Conservation (phyloP, 2,329 filamentous ascomycete genomes). For the Colletotrichum theobromicola region DNA sequence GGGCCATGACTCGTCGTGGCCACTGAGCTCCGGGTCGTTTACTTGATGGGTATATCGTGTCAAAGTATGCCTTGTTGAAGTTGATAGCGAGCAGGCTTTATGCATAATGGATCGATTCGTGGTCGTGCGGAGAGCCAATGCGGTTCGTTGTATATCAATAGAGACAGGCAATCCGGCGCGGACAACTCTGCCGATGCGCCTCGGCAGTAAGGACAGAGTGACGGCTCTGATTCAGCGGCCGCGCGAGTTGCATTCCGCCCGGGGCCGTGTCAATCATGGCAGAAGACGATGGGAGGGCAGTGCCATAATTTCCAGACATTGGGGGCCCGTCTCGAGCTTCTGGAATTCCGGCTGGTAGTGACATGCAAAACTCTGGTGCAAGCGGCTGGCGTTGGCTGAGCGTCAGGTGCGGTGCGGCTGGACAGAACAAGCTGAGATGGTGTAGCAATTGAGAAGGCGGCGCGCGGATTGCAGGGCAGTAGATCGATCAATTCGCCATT, state of each 20-base stretch:
- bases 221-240: not conserved
- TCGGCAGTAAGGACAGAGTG: not conserved
- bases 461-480: not conserved
- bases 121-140: not conserved
- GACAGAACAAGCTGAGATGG: not conserved
- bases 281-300: not conserved
- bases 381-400: not conserved
- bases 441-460: not conserved
- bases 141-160: not conserved
- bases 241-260: not conserved
- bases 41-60: not conserved
- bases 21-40: conserved; percentile 8
- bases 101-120: not conserved
- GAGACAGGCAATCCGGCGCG: not conserved
- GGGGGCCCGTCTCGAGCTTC: not conserved
- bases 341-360: not conserved
- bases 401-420: not conserved
- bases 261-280: not conserved
- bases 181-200: not conserved
- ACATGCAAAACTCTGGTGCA: not conserved
- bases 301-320: not conserved
- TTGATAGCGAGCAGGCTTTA: not conserved
- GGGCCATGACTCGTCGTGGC: conserved; percentile 12
- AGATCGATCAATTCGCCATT: not conserved
- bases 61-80: not conserved